A percentile compares a stretch with the other conserved stretches of the same genome.
Conservation (phyloP, 169 alveolate genomes). For the Eimeria falciformis region DNA sequence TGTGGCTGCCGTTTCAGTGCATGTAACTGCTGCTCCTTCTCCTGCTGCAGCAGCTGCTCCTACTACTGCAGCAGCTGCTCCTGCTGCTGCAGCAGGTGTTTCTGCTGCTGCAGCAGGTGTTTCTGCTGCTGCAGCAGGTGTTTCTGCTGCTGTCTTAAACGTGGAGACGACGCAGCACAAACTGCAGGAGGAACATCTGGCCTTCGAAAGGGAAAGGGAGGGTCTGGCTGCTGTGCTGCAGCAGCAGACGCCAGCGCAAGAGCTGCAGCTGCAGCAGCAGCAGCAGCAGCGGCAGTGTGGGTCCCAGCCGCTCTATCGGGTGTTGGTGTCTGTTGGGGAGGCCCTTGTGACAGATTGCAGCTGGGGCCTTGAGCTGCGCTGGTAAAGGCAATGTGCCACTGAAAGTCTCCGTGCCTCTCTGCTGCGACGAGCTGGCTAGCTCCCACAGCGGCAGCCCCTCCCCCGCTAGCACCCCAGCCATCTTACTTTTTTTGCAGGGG, state of each 20-base stretch:
- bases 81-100: constrained; percentile 19
- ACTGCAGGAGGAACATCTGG: neutral
- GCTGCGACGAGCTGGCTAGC: neutral
- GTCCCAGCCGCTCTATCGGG: neutral
- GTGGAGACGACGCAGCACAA: constrained; percentile 34
- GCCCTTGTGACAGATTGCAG: neutral
- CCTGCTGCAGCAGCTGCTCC: neutral
- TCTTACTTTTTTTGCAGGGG: no score
- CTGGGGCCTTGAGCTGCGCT: constrained; percentile 10
- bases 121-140: neutral
- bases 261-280: neutral
- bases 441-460: neutral
- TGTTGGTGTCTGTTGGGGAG: neutral
- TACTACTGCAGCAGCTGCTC: neutral
- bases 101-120: neutral
- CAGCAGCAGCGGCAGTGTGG: neutral
- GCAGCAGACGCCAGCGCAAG: constrained; percentile 17
- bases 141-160: neutral
- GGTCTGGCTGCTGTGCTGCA: neutral
- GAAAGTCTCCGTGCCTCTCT: neutral
- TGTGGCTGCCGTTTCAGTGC: neutral
- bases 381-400: neutral
- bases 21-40: constrained; percentile 11
- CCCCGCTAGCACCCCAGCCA: neutral
- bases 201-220: neutral